phyloP scores from a whole-genome alignment of 1,139 yeast genomes.

The Yamadazyma diddensiae region DNA sequence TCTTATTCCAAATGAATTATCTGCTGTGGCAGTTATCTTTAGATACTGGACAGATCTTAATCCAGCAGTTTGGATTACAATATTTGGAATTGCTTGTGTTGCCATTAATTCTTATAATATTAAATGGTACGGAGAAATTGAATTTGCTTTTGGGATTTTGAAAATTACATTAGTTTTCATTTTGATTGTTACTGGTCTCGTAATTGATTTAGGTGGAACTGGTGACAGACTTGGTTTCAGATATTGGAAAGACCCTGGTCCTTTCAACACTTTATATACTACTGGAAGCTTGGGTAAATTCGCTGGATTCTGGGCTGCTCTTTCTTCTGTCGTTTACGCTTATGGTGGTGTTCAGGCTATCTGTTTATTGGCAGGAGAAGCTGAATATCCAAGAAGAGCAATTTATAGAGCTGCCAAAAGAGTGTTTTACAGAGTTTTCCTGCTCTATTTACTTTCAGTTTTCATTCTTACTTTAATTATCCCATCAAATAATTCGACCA shows the following conservation, averaged over 20 bases:
- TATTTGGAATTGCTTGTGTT: slow-evolving; percentile 34
- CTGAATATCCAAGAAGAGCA: slow-evolving; percentile 62
- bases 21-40: slow-evolving; percentile 42
- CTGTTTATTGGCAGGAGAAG: slow-evolving; percentile 85
- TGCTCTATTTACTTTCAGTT: slow-evolving; percentile 51
- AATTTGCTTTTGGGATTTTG: slow-evolving; percentile 37
- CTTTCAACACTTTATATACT: slow-evolving; percentile 51
- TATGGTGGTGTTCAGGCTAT: slow-evolving; percentile 57
- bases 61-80: slow-evolving; percentile 43
- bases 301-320: slow-evolving; percentile 68
- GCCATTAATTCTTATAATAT: slow-evolving; percentile 41
- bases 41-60: slow-evolving; percentile 35
- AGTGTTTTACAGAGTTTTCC: slow-evolving; percentile 65
- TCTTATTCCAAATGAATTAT: slow-evolving; percentile 38
- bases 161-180: slow-evolving; percentile 56
- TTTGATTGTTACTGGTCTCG: slow-evolving; percentile 41
- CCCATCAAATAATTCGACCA: slow-evolving; percentile 34
- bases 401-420: slow-evolving; percentile 73
- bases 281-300: slow-evolving; percentile 64
- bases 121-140: slow-evolving; percentile 45
- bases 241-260: slow-evolving; percentile 41
- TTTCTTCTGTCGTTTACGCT: slow-evolving; percentile 78
- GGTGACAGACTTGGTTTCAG: slow-evolving; percentile 40
- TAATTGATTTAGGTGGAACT: slow-evolving; percentile 35
- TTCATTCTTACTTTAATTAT: slow-evolving; percentile 46